phyloP scores from a whole-genome alignment of 129 eudicot genomes.

The Centrapalus pauciflorus region DNA sequence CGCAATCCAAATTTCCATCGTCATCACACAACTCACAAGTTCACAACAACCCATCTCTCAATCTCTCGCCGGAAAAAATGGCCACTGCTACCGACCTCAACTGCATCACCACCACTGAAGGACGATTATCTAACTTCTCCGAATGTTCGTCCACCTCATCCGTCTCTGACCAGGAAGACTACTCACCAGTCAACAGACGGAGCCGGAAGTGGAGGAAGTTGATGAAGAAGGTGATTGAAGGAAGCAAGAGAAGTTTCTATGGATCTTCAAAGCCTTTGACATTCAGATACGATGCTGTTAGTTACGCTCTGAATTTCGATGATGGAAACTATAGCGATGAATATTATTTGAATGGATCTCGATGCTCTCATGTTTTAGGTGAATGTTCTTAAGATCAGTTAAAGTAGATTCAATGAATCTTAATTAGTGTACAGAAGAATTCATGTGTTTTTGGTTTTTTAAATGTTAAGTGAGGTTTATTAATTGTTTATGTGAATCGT shows the following conservation, averaged over 20 bases:
- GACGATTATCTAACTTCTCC: constrained; percentile 9
- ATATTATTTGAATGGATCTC: neutral
- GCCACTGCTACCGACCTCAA: neutral
- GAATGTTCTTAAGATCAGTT: neutral
- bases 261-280: constrained; percentile 34
- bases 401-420: neutral
- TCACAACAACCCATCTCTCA: neutral
- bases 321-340: constrained; percentile 44
- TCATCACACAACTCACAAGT: neutral
- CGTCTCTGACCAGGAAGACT: constrained; percentile 49
- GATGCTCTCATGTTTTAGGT: neutral
- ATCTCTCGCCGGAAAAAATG: neutral
- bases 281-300: constrained; percentile 57
- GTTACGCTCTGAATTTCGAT: constrained; percentile 76
- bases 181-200: constrained; percentile 17
- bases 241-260: constrained; percentile 43
- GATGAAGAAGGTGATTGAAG: constrained; percentile 42
- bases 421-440: neutral
- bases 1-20: neutral
- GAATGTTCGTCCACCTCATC: constrained; percentile 22
- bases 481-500: neutral
- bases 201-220: constrained; percentile 44
- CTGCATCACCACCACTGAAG: neutral
- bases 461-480: neutral
- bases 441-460: neutral